Evolutionary conservation across 2,329 filamentous ascomycete species (phyloP).

Genomic region (Fusarium vanettenii): DNA sequence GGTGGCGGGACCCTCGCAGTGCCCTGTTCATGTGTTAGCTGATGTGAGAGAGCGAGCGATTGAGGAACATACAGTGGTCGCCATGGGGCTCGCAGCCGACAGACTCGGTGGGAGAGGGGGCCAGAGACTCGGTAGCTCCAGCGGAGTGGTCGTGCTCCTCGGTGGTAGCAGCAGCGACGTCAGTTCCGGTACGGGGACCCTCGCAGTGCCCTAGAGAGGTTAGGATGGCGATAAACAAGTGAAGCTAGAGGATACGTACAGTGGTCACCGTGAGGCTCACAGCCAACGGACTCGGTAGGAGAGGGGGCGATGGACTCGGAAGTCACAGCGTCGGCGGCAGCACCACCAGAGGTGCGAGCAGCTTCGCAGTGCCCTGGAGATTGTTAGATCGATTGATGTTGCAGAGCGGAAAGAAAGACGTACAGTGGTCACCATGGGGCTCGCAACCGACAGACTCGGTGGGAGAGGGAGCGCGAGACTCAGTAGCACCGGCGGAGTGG

Average conservation of each 20-base stretch:
- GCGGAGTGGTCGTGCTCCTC: constrained; percentile 29
- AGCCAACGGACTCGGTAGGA: too few relatives aligned
- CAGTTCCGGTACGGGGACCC: too few relatives aligned
- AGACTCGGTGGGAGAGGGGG: constrained; percentile 39
- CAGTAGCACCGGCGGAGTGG: background rate
- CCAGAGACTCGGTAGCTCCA: constrained; percentile 10
- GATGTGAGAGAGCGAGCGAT: rapidly evolving
- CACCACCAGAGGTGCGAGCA: constrained; percentile 14
- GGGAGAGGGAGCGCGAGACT: constrained; percentile 19
- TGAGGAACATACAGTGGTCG: constrained; percentile 33
- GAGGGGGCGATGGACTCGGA: constrained; percentile 16
- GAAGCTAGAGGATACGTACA: too few relatives aligned
- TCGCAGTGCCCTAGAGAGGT: too few relatives aligned
- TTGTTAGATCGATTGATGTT: background rate
- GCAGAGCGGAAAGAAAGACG: background rate
- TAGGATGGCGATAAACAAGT: too few relatives aligned
- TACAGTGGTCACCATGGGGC: constrained; percentile 39
- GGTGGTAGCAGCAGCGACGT: constrained; percentile 22
- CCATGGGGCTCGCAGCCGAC: constrained; percentile 38
- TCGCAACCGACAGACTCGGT: constrained; percentile 42
- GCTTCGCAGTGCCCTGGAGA: constrained; percentile 27
- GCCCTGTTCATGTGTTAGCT: constrained; percentile 18
- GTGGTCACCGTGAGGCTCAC: too few relatives aligned
- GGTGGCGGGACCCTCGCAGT: constrained; percentile 37
- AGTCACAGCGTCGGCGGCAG: constrained; percentile 4